These are phyloP conservation scores for Periconia digitata DNA, from an alignment of 2,329 filamentous ascomycete species.

Conservation along the genomic window DNA sequence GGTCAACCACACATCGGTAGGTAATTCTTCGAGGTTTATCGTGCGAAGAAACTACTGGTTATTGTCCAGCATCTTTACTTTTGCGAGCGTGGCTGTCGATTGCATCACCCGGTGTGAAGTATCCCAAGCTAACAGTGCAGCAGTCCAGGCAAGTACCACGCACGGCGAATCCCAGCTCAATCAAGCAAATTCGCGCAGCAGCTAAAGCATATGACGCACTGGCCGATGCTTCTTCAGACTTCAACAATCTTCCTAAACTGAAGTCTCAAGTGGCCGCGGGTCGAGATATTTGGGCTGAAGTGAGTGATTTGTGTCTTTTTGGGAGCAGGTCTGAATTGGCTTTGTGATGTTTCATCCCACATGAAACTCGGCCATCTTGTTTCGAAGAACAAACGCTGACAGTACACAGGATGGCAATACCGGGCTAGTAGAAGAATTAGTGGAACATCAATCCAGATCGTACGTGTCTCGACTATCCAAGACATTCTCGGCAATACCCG, in stretches of 20 bases:
- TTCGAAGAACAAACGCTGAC: conserved; percentile 14
- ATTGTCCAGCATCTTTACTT: background rate
- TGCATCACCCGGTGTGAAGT: background rate
- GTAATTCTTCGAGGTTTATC: conserved; percentile 14
- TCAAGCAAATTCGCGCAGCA: conserved; percentile 60
- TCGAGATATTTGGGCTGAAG: conserved; percentile 61
- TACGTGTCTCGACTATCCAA: conserved; percentile 72
- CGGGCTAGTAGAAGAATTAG: conserved; percentile 69
- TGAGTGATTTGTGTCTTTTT: conserved; percentile 31
- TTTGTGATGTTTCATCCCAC: background rate
- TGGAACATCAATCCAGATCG: conserved; percentile 72
- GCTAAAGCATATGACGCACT: conserved; percentile 72
- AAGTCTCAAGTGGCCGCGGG: conserved; percentile 65
- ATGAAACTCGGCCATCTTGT: conserved; percentile 16
- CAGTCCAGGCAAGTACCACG: conserved; percentile 57
- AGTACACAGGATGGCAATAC: conserved; percentile 66
- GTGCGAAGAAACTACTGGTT: background rate
- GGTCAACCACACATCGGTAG: conserved; percentile 63
- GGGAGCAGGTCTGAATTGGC: background rate
- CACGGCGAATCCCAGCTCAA: conserved; percentile 55
- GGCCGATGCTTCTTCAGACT: conserved; percentile 64
- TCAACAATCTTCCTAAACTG: conserved; percentile 55
- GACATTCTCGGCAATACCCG: conserved; percentile 67
- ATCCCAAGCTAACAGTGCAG: background rate
- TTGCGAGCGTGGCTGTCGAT: background rate